phyloP scores from a whole-genome alignment of 2,329 filamentous ascomycete genomes.

The Tolypocladium amazonense region DNA sequence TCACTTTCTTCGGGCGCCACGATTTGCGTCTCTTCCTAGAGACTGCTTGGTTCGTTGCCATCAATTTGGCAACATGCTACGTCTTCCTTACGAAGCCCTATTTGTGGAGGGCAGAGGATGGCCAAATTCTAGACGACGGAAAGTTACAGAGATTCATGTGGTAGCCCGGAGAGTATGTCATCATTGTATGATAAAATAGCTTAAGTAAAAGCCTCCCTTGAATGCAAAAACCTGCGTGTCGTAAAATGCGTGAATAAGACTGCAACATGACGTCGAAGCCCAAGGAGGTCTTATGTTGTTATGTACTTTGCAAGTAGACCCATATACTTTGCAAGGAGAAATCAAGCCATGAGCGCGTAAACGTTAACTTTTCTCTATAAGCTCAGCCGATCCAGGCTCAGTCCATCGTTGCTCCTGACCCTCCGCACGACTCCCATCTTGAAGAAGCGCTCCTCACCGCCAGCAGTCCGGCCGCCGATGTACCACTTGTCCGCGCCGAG shows the following conservation, averaged over 20 bases:
- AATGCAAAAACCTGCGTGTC: neutral
- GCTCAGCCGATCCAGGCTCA: constrained; percentile 67
- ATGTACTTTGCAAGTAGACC: neutral
- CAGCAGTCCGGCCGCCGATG: constrained; percentile 65
- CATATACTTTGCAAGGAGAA: constrained; percentile 4
- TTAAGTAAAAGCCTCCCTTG: neutral
- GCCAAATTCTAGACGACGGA: constrained; percentile 41
- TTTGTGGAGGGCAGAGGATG: constrained; percentile 47
- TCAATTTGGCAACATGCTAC: constrained; percentile 59
- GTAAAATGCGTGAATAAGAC: neutral
- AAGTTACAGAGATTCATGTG: constrained; percentile 72
- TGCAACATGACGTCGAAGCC: neutral
- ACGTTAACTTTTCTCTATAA: constrained; percentile 37
- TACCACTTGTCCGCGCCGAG: constrained; percentile 71
- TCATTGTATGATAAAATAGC: neutral
- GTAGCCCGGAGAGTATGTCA: constrained; percentile 28
- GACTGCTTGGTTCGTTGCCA: constrained; percentile 54
- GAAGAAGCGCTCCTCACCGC: constrained; percentile 72
- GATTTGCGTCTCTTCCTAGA: constrained; percentile 47
- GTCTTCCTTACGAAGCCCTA: constrained; percentile 62
- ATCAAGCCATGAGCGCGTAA: neutral
- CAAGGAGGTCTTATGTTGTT: neutral
- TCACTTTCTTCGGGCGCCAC: constrained; percentile 10
- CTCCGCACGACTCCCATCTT: constrained; percentile 67
- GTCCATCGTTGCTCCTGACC: constrained; percentile 60